Percentiles rank a stretch among this genome's conserved stretches.
These are phyloP conservation scores for Hemileia vastatrix DNA, from an alignment of 1,284 basidiomycete genomes.

Conservation along the genomic window DNA sequence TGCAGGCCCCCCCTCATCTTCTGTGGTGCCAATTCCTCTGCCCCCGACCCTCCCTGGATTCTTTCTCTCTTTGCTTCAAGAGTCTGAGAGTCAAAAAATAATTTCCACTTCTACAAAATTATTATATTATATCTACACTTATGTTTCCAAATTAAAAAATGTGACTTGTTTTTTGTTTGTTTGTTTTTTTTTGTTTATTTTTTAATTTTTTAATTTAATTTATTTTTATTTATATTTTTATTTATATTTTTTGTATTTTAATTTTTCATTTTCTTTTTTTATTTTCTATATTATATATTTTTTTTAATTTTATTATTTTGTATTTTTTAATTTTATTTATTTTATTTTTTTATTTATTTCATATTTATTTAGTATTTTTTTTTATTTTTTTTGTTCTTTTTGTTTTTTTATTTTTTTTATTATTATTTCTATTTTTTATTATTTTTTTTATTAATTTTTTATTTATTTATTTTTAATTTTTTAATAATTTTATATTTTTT, in stretches of 20 bases:
- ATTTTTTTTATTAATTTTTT: background rate
- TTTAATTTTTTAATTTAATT: no score
- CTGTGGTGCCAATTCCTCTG: no score
- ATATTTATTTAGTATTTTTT: background rate
- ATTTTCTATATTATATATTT: background rate
- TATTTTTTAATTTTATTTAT: background rate
- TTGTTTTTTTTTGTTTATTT: no score
- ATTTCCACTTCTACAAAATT: no score
- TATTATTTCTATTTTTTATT: background rate
- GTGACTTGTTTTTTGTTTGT: no score
- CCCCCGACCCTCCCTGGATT: no score
- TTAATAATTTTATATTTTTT: background rate
- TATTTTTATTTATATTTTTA: background rate
- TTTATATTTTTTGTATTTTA: background rate
- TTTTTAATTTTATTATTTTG: background rate
- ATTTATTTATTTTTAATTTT: background rate
- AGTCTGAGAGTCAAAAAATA: no score
- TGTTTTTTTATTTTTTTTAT: background rate
- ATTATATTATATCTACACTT: no score
- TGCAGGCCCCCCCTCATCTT: no score
- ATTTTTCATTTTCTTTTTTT: background rate
- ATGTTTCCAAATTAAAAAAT: no score
- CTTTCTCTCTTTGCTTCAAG: no score
- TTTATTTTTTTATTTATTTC: background rate
- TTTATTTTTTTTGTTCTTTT: background rate